Base-by-base conservation (phyloP, 805 yeast genomes). In the Metschnikowia orientalis region DNA sequence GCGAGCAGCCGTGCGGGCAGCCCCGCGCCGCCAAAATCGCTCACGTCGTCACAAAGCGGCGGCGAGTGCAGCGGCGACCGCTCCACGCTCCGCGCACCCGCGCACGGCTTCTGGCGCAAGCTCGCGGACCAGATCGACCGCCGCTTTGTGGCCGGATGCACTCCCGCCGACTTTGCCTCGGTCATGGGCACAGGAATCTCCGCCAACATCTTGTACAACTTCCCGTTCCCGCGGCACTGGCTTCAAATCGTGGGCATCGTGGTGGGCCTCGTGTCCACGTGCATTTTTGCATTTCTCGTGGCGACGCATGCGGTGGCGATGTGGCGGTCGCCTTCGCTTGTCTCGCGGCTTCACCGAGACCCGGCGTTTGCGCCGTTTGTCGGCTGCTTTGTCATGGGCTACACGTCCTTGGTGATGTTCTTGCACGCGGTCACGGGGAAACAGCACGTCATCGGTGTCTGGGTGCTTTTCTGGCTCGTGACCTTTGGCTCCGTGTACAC, bases 171-270 rank as follows among this genome's bases (percentile, higher is more conserved):
- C 69, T 86, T 79, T 57, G 80, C 82, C 16, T 66, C 77, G 30
- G 73, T 79, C n/a, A 88, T 88, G 95, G 95, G 95, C 2, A 72
- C 81, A 3, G 95, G 95, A 2, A 83, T 87, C 23, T 62, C 85
- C 1, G 63, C 84, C 4, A 53, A 73, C 23, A 60, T 85, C 4
- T 62, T 88, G 22, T 71, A 75, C 53, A 54, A 63, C 20, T 87
- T 81, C 53, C 87, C 95, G 0, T 82, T 75, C 48, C 69, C 67
- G 2, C 71, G 78, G 1, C 53, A 59, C 8, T 80, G 88, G 87
- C 59, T 81, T 21, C 47, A 59, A 26, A 52, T 69, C 2, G 62
- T 79, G 34, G 81, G 87, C 3, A 61, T 73, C 18, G 67, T 84
- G 4, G 70, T 77, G 67, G 87, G 79, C 64, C 80, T 71, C 7